A percentile compares a stretch with the other conserved stretches of the same genome.
phyloP scores from a whole-genome alignment of 108 stramenopile genomes.

The Skeletonema grethae region DNA sequence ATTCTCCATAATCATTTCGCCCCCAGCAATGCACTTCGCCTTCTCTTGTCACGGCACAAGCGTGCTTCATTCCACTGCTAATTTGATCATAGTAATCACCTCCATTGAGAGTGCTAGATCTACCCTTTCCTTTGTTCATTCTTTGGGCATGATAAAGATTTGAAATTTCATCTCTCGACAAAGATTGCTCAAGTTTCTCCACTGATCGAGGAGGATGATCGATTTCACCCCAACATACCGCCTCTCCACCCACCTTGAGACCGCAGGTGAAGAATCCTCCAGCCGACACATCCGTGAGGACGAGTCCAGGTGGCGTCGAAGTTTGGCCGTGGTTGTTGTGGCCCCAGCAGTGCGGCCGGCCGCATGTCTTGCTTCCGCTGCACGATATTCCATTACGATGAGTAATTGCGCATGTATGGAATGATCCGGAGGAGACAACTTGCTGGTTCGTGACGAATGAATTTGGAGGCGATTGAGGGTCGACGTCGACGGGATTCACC shows the following conservation, averaged over 20 bases:
- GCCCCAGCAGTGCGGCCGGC: slow-evolving; percentile 36
- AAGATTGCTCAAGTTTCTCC: not conserved
- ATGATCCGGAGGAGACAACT: slow-evolving; percentile 23
- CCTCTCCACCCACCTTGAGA: slow-evolving; percentile 18
- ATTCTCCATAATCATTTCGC: slow-evolving; percentile 36
- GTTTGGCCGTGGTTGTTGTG: slow-evolving; percentile 30
- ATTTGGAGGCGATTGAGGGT: not conserved
- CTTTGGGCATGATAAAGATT: slow-evolving; percentile 17
- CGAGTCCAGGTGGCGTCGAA: slow-evolving; percentile 29
- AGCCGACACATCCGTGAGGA: slow-evolving; percentile 27
- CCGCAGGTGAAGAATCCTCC: slow-evolving; percentile 39
- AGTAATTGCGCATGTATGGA: slow-evolving; percentile 38
- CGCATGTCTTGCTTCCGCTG: slow-evolving; percentile 16
- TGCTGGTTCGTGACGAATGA: not conserved
- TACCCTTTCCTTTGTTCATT: slow-evolving; percentile 12
- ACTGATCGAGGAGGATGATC: slow-evolving; percentile 18
- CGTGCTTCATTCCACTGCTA: slow-evolving; percentile 44
- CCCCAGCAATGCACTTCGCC: slow-evolving; percentile 38
- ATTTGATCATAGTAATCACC: slow-evolving; percentile 29
- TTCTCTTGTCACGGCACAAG: slow-evolving; percentile 28
- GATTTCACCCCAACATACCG: slow-evolving; percentile 39
- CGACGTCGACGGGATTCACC: not conserved
- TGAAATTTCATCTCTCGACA: not conserved
- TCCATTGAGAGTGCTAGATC: slow-evolving; percentile 8
- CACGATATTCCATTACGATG: slow-evolving; percentile 17